phyloP scores from a whole-genome alignment of 2,329 filamentous ascomycete species.

The Cladosporium sphaerospermum region DNA sequence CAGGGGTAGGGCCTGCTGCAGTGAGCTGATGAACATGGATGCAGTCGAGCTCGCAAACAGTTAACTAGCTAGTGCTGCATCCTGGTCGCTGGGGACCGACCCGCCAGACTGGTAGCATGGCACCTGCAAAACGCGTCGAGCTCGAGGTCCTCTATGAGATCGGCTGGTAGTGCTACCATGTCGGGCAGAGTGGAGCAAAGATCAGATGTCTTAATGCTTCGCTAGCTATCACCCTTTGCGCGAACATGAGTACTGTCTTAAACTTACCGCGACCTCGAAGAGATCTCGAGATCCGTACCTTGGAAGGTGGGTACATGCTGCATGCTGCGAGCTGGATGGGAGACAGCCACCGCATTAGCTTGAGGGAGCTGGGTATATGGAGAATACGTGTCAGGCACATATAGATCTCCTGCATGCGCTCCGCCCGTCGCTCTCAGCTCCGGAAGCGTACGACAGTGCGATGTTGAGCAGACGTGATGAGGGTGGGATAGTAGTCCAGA shows the following conservation, averaged over 20 bases:
- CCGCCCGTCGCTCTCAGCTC: not conserved
- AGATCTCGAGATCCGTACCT: not conserved
- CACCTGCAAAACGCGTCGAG: not conserved
- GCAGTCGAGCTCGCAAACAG: not conserved
- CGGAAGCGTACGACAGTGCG: not conserved
- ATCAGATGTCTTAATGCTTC: not conserved
- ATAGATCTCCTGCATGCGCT: slow-evolving; percentile 8
- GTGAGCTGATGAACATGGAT: not conserved
- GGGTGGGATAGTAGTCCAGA: not conserved
- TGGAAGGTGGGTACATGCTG: not conserved
- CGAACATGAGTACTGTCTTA: slow-evolving; percentile 5
- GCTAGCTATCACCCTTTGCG: slow-evolving; percentile 1
- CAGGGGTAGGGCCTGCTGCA: not conserved
- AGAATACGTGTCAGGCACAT: slow-evolving; percentile 8
- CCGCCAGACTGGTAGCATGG: not conserved
- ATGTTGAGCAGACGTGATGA: not conserved
- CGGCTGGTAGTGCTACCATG: not conserved
- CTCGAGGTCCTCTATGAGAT: not conserved
- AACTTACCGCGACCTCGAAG: slow-evolving; percentile 5
- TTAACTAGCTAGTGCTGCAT: not conserved
- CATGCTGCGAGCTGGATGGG: not conserved
- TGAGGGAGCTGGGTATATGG: not conserved
- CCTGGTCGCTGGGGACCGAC: slow-evolving; percentile 6
- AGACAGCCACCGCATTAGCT: not conserved
- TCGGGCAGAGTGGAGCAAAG: not conserved